phyloP scores from a whole-genome alignment of 345 rosid genomes.

The Linum trigynum region DNA sequence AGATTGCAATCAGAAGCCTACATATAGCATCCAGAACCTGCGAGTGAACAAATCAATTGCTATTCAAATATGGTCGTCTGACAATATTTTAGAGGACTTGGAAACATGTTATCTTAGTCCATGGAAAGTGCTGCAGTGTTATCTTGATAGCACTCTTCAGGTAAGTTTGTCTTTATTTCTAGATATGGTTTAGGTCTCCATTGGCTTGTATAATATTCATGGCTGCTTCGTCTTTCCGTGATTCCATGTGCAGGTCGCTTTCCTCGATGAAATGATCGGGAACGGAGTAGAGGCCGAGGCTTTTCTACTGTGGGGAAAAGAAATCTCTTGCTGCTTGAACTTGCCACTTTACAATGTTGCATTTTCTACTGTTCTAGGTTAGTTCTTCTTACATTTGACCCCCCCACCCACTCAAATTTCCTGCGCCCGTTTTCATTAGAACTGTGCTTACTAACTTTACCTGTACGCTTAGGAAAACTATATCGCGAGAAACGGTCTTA shows the following conservation, averaged over 20 bases:
- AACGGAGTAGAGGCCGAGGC: conserved; percentile 72
- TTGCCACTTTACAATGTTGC: conserved; percentile 53
- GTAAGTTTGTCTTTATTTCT: conserved; percentile 28
- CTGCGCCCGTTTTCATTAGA: conserved; percentile 3
- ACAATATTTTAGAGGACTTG: conserved; percentile 29
- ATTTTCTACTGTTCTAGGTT: conserved; percentile 75
- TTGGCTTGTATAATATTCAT: neutral
- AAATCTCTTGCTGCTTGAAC: conserved; percentile 48
- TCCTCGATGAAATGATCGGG: conserved; percentile 62
- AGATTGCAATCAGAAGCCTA: conserved; percentile 29
- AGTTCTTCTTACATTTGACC: neutral
- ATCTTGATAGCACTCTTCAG: conserved; percentile 92
- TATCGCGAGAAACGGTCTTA: conserved; percentile 51
- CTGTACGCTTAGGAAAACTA: conserved; percentile 41
- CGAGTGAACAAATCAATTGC: conserved; percentile 38
- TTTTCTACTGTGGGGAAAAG: conserved; percentile 70
- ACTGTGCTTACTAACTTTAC: conserved; percentile 13
- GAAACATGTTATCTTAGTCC: conserved; percentile 62
- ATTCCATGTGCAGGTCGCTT: conserved; percentile 50
- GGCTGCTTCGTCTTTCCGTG: conserved; percentile 8
- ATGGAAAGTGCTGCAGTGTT: conserved; percentile 76
- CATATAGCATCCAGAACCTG: conserved; percentile 31
- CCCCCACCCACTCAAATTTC: neutral
- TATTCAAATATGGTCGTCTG: conserved; percentile 49
- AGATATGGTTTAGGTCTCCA: neutral